These are phyloP conservation scores for Viola pubescens DNA, from an alignment of 441 rosid genomes.

Conservation along the genomic window DNA sequence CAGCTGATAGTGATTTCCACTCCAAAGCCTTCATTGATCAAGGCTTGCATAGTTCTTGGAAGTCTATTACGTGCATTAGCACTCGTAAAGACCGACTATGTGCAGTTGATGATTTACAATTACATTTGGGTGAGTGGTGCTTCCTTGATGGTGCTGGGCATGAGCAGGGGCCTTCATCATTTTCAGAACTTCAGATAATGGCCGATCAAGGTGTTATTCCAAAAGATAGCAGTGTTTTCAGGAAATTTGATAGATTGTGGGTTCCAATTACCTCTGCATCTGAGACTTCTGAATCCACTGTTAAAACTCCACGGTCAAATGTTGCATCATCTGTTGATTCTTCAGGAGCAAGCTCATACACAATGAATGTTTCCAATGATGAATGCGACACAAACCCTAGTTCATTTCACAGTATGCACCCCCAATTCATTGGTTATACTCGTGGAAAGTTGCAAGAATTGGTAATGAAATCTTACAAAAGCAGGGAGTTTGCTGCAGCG, in stretches of 20 bases:
- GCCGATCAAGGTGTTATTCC: conserved; percentile 63
- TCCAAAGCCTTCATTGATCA: conserved; percentile 35
- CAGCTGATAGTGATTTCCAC: conserved; percentile 52
- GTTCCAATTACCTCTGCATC: conserved; percentile 55
- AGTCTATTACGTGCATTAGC: conserved; percentile 36
- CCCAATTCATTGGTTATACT: conserved; percentile 92
- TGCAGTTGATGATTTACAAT: conserved; percentile 61
- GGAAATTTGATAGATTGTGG: conserved; percentile 90
- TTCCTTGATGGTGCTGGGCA: conserved; percentile 92
- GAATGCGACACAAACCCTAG: conserved; percentile 25
- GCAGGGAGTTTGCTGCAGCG: conserved; percentile 95
- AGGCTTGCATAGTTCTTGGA: conserved; percentile 40
- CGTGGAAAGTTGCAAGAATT: conserved; percentile 93
- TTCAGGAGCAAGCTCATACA: conserved; percentile 14
- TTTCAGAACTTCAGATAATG: conserved; percentile 67
- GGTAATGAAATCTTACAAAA: conserved; percentile 96
- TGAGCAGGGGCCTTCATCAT: conserved; percentile 79
- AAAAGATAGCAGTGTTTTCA: conserved; percentile 72
- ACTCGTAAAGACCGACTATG: conserved; percentile 65
- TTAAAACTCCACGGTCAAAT: conserved; percentile 28
- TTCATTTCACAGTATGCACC: conserved; percentile 65
- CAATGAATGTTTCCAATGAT: conserved; percentile 18
- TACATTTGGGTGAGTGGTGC: conserved; percentile 96
- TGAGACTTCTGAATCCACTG: conserved; percentile 38
- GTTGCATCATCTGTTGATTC: conserved; percentile 31